Percentiles rank a stretch among this genome's conserved stretches.
Conservation (phyloP, 768 basidiomycete genomes). For the Sporobolomyces roseus region DNA sequence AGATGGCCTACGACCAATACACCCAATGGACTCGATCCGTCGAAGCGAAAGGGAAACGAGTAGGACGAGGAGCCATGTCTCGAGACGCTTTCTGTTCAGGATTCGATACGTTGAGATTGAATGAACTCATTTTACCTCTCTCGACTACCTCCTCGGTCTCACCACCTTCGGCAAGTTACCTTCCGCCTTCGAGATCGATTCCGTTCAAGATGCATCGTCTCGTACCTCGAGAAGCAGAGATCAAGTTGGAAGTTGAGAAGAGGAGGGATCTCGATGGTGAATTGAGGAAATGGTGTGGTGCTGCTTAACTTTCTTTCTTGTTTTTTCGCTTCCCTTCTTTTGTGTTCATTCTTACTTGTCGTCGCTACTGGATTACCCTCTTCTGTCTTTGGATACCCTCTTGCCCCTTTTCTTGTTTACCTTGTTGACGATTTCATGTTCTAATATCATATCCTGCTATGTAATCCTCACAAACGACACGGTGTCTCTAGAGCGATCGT, state of each 20-base stretch:
- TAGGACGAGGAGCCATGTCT: conserved; percentile 4
- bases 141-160: conserved; percentile 14
- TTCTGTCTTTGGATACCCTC: too few species aligned
- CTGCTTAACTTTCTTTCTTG: too few species aligned
- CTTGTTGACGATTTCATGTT: too few species aligned
- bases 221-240: conserved; percentile 23
- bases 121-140: conserved; percentile 34
- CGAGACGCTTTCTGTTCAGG: conserved; percentile 22
- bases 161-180: conserved; percentile 13
- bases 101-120: conserved; percentile 30
- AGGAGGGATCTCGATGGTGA: conserved; percentile 10
- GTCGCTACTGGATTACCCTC: too few species aligned
- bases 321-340: too few species aligned
- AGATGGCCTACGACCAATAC: conserved; percentile 71
- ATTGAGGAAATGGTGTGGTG: conserved; percentile 2
- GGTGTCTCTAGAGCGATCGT: too few species aligned
- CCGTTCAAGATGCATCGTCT: conserved; percentile 30
- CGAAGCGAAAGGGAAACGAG: conserved; percentile 15
- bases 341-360: too few species aligned
- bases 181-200: conserved; percentile 13
- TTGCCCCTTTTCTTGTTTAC: too few species aligned
- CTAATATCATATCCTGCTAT: too few species aligned
- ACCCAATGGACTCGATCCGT: conserved; percentile 29
- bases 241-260: conserved; percentile 26
- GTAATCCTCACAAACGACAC: too few species aligned